These are phyloP conservation scores for Linanthus parryae DNA, from an alignment of 148 eudicot species.

Conservation along the genomic window DNA sequence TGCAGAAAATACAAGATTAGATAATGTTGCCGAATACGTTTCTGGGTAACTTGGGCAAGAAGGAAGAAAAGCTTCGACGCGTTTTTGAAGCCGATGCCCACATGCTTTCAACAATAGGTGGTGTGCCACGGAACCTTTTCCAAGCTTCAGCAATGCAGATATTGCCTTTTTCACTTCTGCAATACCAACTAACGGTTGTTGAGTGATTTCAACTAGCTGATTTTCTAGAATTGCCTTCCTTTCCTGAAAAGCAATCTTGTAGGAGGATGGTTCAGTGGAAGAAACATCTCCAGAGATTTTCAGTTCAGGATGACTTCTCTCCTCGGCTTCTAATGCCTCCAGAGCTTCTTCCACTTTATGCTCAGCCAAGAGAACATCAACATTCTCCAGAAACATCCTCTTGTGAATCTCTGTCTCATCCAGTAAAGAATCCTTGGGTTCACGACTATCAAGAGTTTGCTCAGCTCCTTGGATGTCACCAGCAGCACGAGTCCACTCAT, in stretches of 20 bases:
- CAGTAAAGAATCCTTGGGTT: constrained; percentile 29
- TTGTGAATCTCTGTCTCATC: constrained; percentile 33
- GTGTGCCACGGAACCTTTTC: constrained; percentile 80
- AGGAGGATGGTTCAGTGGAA: constrained; percentile 39
- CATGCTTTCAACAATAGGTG: constrained; percentile 70
- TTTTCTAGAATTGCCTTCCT: constrained; percentile 64
- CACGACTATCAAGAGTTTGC: constrained; percentile 29
- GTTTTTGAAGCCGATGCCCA: constrained; percentile 58
- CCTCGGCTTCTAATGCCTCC: constrained; percentile 70
- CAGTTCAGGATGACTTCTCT: constrained; percentile 51
- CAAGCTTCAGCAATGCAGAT: constrained; percentile 59
- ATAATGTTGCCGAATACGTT: constrained; percentile 75
- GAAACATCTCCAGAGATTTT: constrained; percentile 46
- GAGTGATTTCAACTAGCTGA: constrained; percentile 55
- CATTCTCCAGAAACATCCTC: constrained; percentile 52
- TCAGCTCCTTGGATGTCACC: constrained; percentile 37
- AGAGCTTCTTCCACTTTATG: constrained; percentile 73
- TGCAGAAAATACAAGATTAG: constrained; percentile 71
- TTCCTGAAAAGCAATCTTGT: constrained; percentile 54
- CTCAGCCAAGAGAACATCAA: constrained; percentile 74
- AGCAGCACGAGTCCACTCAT: constrained; percentile 45
- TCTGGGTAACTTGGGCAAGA: constrained; percentile 63
- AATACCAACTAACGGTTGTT: constrained; percentile 51
- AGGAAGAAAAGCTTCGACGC: constrained; percentile 65
- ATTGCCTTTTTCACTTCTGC: constrained; percentile 63